Conservation (phyloP, 345 rosid genomes). For the Garcia nutans region DNA sequence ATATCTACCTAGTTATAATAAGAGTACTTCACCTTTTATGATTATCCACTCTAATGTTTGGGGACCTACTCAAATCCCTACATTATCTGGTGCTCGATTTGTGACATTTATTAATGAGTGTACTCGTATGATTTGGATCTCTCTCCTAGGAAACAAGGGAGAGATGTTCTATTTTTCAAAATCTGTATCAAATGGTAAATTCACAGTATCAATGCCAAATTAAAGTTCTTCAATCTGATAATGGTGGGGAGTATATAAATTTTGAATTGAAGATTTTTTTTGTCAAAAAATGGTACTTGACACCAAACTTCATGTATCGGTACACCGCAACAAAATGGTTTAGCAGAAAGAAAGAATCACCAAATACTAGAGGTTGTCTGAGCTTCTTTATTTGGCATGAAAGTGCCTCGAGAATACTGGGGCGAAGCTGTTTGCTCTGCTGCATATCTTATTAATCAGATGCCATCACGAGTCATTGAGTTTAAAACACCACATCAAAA, state of each 20-base stretch:
- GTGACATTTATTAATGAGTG: slow-evolving; percentile 17
- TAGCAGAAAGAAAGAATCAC: not conserved
- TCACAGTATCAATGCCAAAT: not conserved
- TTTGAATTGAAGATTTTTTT: not conserved
- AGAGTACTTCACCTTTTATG: not conserved
- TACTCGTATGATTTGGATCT: slow-evolving; percentile 8
- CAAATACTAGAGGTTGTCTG: not conserved
- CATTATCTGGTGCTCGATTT: not conserved
- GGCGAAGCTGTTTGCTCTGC: not conserved
- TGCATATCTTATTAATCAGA: not conserved
- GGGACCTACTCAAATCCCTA: slow-evolving; percentile 1
- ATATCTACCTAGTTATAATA: not conserved
- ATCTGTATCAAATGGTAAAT: not conserved
- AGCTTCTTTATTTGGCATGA: not conserved
- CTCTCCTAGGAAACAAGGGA: not conserved
- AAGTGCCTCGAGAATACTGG: not conserved
- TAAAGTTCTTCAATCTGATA: not conserved
- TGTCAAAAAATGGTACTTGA: not conserved
- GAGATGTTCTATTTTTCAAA: not conserved
- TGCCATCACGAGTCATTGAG: not conserved
- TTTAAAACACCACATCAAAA: not conserved
- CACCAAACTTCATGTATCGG: not conserved
- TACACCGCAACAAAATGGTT: not conserved
- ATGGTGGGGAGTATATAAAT: not conserved
- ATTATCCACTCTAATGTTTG: slow-evolving; percentile 10